phyloP scores from a whole-genome alignment of 345 rosid species.

The Clausena lansium region DNA sequence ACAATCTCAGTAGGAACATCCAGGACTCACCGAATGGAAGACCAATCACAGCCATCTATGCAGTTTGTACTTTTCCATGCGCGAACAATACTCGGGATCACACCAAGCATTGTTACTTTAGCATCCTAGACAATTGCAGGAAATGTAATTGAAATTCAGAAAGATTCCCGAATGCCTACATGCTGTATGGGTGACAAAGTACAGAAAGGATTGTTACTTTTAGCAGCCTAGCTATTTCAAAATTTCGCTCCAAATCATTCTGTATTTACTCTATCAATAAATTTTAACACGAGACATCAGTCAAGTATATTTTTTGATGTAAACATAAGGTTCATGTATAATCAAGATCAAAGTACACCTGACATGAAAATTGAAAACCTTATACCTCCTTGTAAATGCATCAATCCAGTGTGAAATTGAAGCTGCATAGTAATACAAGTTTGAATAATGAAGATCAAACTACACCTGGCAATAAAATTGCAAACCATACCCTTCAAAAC shows the following conservation, averaged over 20 bases:
- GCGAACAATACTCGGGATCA: conserved; percentile 93
- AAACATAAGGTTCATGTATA: background rate
- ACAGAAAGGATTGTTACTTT: background rate
- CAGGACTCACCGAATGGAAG: conserved; percentile 68
- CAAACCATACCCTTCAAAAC: background rate
- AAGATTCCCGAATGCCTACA: background rate
- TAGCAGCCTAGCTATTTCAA: background rate
- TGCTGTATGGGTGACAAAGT: background rate
- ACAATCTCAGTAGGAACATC: background rate
- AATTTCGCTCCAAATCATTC: background rate
- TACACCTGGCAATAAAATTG: background rate
- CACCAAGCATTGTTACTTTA: conserved; percentile 89
- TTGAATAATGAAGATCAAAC: background rate
- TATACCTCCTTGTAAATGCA: background rate
- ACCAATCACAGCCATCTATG: conserved; percentile 84
- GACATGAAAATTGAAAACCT: background rate
- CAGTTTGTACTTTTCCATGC: conserved; percentile 75
- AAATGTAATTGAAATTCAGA: conserved; percentile 7
- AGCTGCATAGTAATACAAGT: background rate
- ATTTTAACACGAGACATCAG: background rate
- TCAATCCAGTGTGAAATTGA: background rate
- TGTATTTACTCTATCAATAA: background rate
- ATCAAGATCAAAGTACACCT: background rate
- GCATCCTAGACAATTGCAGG: conserved; percentile 63
- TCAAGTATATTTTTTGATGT: background rate